phyloP scores from a whole-genome alignment of 805 yeast species.

The Monosporozyma solicola region DNA sequence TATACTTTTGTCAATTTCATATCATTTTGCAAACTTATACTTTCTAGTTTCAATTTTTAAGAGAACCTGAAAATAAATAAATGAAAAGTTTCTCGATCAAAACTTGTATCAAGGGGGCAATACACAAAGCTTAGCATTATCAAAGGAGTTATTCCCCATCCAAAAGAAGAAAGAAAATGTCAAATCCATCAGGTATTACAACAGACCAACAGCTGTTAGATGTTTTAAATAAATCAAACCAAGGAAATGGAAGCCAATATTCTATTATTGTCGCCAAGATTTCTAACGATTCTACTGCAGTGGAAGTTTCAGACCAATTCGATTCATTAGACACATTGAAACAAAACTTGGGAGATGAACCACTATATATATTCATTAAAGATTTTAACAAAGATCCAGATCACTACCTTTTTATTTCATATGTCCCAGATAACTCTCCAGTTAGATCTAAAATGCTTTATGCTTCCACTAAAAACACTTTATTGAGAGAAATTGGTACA shows the following conservation, averaged over 20 bases:
- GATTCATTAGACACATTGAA: conserved; percentile 35
- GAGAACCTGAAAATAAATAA: background rate
- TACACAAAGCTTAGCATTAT: background rate
- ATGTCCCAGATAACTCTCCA: conserved; percentile 77
- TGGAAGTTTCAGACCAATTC: conserved; percentile 11
- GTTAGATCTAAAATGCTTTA: conserved; percentile 86
- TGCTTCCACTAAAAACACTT: conserved; percentile 78
- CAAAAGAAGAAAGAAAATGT: conserved; percentile 33
- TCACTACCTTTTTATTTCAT: conserved; percentile 55
- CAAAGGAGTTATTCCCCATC: no score
- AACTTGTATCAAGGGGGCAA: background rate
- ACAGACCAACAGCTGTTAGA: conserved; percentile 24
- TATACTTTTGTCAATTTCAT: background rate
- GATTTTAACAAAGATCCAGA: conserved; percentile 18
- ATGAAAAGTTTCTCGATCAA: background rate
- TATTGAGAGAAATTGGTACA: conserved; percentile 66
- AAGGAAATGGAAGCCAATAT: conserved; percentile 1
- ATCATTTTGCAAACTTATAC: background rate
- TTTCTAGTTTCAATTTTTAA: background rate
- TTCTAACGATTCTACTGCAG: conserved; percentile 18
- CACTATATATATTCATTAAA: conserved; percentile 44
- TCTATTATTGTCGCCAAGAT: conserved; percentile 17
- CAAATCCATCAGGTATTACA: conserved; percentile 56
- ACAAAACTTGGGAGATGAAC: conserved; percentile 30
- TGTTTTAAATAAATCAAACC: conserved; percentile 7